These are phyloP conservation scores for Wickerhamomyces rabaulensis DNA, from an alignment of 805 yeast species.

Conservation along the genomic window DNA sequence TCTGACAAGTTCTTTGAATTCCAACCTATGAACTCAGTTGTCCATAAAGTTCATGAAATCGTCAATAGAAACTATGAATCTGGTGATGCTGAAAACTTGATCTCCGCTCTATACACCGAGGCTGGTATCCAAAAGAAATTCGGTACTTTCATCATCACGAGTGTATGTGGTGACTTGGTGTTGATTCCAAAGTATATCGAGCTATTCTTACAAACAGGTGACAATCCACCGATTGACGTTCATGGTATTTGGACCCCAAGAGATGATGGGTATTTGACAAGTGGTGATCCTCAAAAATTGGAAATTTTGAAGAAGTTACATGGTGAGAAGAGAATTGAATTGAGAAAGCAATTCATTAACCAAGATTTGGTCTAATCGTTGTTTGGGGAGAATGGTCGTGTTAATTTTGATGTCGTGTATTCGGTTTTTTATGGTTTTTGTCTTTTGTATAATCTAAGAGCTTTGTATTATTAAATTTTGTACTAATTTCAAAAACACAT, in stretches of 20 bases:
- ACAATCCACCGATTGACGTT: conserved; percentile 37
- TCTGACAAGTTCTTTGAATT: conserved; percentile 31
- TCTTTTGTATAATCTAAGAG: no score
- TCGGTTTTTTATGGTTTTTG: not conserved
- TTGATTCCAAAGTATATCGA: conserved; percentile 38
- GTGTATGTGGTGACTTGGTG: conserved; percentile 39
- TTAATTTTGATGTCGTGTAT: not conserved
- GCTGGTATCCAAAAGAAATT: conserved; percentile 38
- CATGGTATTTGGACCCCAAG: conserved; percentile 43
- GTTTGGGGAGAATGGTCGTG: conserved; percentile 2
- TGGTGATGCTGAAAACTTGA: conserved; percentile 38
- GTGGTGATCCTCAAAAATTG: conserved; percentile 29
- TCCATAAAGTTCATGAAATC: conserved; percentile 32
- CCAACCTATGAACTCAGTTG: conserved; percentile 27
- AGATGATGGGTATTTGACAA: conserved; percentile 34
- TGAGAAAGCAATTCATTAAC: conserved; percentile 35
- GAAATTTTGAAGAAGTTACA: conserved; percentile 31
- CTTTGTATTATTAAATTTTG: no score
- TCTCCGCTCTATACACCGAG: conserved; percentile 34
- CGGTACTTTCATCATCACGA: conserved; percentile 36
- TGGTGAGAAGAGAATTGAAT: conserved; percentile 35
- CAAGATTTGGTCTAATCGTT: conserved; percentile 27
- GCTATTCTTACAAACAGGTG: conserved; percentile 33
- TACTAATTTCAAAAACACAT: no score
- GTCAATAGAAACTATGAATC: conserved; percentile 35